phyloP scores from a whole-genome alignment of 768 basidiomycete species.

The Hemileccinum impolitum region DNA sequence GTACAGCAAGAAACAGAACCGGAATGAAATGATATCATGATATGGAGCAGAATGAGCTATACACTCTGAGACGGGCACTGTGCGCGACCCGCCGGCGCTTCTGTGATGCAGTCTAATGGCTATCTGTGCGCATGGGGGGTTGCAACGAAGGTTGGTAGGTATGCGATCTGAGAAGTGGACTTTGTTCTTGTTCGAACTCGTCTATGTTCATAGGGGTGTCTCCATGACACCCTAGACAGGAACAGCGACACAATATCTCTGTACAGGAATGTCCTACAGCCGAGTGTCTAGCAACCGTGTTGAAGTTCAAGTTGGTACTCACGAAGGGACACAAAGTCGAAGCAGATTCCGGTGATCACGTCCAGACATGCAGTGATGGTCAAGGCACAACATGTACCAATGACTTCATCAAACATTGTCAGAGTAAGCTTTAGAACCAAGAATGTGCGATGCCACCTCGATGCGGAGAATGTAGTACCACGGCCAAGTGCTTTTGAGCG shows the following conservation, averaged over 20 bases:
- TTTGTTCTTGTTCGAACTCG: conserved; percentile 14
- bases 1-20: neutral
- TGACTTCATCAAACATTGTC: conserved; percentile 17
- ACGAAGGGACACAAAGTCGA: conserved; percentile 24
- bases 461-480: no score
- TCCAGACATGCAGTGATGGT: conserved; percentile 18
- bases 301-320: neutral
- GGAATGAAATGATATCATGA: neutral
- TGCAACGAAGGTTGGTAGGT: conserved; percentile 21
- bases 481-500: no score
- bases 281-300: neutral
- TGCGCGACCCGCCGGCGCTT: neutral
- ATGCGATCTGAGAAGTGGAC: conserved; percentile 16
- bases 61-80: neutral
- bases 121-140: conserved; percentile 20
- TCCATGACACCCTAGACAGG: conserved; percentile 6
- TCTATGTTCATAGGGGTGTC: neutral
- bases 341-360: conserved; percentile 20
- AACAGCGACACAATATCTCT: conserved; percentile 23
- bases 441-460: no score
- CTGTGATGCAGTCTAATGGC: neutral
- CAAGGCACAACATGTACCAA: conserved; percentile 22
- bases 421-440: no score
- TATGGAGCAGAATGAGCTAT: no score
- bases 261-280: conserved; percentile 23